These are phyloP conservation scores for Aspergillus piperis DNA, from an alignment of 2,329 filamentous ascomycete species.

Conservation along the genomic window DNA sequence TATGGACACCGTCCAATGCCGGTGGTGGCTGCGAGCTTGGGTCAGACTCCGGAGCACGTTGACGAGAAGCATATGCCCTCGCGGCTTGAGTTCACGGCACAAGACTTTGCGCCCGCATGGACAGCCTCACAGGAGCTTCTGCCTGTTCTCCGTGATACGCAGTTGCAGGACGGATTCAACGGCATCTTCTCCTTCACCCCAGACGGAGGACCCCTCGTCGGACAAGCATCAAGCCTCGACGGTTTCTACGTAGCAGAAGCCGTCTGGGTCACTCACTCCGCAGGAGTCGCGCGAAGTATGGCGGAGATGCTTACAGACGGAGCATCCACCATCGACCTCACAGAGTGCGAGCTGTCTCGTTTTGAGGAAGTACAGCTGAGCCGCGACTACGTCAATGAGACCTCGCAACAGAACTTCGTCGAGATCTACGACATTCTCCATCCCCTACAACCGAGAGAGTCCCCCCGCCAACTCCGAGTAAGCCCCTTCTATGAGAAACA, in stretches of 20 bases:
- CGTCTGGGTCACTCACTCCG: constrained; percentile 68
- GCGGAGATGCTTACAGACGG: constrained; percentile 61
- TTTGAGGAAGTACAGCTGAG: constrained; percentile 64
- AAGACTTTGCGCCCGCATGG: constrained; percentile 65
- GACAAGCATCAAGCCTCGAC: constrained; percentile 59
- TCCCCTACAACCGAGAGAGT: constrained; percentile 59
- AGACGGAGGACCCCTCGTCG: constrained; percentile 62
- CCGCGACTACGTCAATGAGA: constrained; percentile 58
- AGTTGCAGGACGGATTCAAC: constrained; percentile 64
- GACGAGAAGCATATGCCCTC: constrained; percentile 65
- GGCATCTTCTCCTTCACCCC: constrained; percentile 68
- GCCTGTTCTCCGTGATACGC: constrained; percentile 52
- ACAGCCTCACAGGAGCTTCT: constrained; percentile 57
- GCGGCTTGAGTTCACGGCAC: constrained; percentile 58
- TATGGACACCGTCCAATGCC: constrained; percentile 66
- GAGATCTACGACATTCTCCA: constrained; percentile 68
- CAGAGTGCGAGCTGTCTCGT: constrained; percentile 61
- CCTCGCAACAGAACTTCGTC: constrained; percentile 62
- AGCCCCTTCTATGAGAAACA: constrained; percentile 61
- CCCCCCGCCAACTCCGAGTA: constrained; percentile 59
- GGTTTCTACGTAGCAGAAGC: constrained; percentile 67
- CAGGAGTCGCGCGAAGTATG: constrained; percentile 62
- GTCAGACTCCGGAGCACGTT: constrained; percentile 55
- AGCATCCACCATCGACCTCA: constrained; percentile 57
- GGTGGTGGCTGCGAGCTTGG: constrained; percentile 57